Evolutionary conservation across 768 basidiomycete species (phyloP).

Genomic region (Punctularia strigosozonata): DNA sequence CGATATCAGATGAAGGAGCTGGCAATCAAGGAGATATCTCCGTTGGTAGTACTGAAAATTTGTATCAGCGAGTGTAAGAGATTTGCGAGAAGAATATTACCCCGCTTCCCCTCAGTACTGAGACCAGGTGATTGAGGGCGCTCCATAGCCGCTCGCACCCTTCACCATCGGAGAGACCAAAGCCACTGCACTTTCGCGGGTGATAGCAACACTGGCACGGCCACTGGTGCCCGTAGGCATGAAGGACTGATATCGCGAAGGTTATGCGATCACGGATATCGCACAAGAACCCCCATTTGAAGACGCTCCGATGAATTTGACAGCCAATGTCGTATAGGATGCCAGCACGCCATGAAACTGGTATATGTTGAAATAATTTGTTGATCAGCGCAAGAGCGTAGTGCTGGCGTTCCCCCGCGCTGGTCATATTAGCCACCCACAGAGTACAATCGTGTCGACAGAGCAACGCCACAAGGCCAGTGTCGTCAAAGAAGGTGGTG

Average conservation of each 20-base stretch:
- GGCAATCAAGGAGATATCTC: slow-evolving; percentile 15
- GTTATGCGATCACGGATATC: slow-evolving; percentile 3
- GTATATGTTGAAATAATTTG: slow-evolving; percentile 18
- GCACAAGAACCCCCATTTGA: slow-evolving; percentile 6
- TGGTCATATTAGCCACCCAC: slow-evolving; percentile 27
- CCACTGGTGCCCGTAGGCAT: slow-evolving; percentile 24
- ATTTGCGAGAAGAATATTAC: slow-evolving; percentile 6
- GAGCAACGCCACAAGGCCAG: slow-evolving; percentile 25
- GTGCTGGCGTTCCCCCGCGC: slow-evolving; percentile 26
- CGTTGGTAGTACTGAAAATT: slow-evolving; percentile 16
- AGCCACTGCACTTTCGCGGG: slow-evolving; percentile 15
- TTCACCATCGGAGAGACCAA: slow-evolving; percentile 24
- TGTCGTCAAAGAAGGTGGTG: slow-evolving; percentile 19
- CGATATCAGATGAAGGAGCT: slow-evolving; percentile 11
- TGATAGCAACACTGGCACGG: slow-evolving; percentile 23
- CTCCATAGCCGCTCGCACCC: slow-evolving; percentile 24
- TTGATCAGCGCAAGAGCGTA: slow-evolving; percentile 23
- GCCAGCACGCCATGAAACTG: slow-evolving; percentile 14
- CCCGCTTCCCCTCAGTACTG: slow-evolving; percentile 8
- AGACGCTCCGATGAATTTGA: slow-evolving; percentile 19
- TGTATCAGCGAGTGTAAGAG: neutral
- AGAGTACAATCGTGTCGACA: slow-evolving; percentile 26
- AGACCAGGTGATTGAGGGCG: slow-evolving; percentile 12
- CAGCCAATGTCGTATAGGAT: slow-evolving; percentile 24
- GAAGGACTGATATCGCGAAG: slow-evolving; percentile 21